Conservation (phyloP, 2,329 filamentous ascomycete species). For the Chrysoporthe deuterocubensis region DNA sequence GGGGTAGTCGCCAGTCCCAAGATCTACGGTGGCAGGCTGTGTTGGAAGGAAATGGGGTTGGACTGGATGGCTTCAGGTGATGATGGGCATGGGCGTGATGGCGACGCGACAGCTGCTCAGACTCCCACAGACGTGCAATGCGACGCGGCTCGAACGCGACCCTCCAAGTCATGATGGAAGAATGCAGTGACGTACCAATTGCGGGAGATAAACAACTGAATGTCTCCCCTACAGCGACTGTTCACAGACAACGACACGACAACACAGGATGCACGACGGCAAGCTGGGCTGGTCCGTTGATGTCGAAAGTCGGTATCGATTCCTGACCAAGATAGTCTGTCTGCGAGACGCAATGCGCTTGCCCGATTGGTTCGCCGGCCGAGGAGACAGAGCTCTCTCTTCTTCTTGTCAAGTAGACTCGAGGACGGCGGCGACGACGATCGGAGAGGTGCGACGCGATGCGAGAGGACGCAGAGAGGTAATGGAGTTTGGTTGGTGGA, state of each 20-base stretch:
- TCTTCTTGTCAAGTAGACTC: slow-evolving; percentile 24
- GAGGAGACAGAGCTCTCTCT: slow-evolving; percentile 8
- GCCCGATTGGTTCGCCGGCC: slow-evolving; percentile 30
- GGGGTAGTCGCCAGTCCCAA: background rate
- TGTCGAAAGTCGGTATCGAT: slow-evolving; percentile 40
- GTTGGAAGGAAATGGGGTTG: background rate
- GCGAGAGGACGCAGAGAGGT: slow-evolving; percentile 17
- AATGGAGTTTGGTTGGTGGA: slow-evolving; percentile 15
- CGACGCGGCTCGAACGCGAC: slow-evolving; percentile 30
- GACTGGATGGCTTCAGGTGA: background rate
- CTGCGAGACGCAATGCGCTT: slow-evolving; percentile 28
- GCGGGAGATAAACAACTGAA: slow-evolving; percentile 97
- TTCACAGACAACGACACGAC: slow-evolving; percentile 34
- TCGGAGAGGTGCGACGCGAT: slow-evolving; percentile 25
- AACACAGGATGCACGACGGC: slow-evolving; percentile 25
- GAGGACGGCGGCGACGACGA: slow-evolving; percentile 30
- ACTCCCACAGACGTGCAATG: slow-evolving; percentile 32
- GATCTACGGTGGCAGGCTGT: slow-evolving; percentile 20
- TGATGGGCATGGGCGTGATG: background rate
- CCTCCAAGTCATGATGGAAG: slow-evolving; percentile 27
- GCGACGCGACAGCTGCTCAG: slow-evolving; percentile 15
- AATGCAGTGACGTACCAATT: slow-evolving; percentile 61
- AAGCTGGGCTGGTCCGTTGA: slow-evolving; percentile 27
- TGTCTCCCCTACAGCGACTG: slow-evolving; percentile 78
- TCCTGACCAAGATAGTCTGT: slow-evolving; percentile 32